A percentile compares a stretch with the other conserved stretches of the same genome.
Conservation (phyloP, 2,329 filamentous ascomycete genomes). For the Zasmidium angulare region DNA sequence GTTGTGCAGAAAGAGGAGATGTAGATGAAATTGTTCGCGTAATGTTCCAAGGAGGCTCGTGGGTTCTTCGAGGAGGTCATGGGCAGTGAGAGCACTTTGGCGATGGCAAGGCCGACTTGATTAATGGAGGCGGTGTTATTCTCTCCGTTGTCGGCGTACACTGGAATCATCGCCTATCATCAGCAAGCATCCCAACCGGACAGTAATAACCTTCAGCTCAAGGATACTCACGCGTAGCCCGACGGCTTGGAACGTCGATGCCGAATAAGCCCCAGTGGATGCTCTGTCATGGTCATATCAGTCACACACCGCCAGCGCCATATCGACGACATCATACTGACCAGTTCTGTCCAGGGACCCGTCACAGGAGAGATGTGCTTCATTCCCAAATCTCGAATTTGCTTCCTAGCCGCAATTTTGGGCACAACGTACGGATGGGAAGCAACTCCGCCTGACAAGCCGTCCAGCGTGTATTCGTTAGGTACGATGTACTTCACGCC, state of each 20-base stretch:
- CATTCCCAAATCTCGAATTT: constrained; percentile 26
- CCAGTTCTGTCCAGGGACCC: constrained; percentile 32
- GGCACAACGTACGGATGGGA: constrained; percentile 12
- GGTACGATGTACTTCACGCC: constrained; percentile 31
- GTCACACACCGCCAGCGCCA: constrained; percentile 40
- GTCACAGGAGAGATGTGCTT: constrained; percentile 10
- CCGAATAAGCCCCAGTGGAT: constrained; percentile 38
- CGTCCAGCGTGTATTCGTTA: constrained; percentile 23
- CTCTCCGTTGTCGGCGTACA: constrained; percentile 36
- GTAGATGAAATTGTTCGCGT: constrained; percentile 37
- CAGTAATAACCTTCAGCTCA: not conserved
- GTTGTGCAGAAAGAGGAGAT: constrained; percentile 38
- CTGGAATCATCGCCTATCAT: not conserved
- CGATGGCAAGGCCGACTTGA: constrained; percentile 35
- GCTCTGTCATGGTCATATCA: too few species aligned
- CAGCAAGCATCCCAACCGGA: not conserved
- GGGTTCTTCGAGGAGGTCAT: constrained; percentile 16
- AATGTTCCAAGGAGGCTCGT: constrained; percentile 37
- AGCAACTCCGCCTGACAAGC: not conserved
- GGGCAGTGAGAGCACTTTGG: constrained; percentile 35
- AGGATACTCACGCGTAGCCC: constrained; percentile 4
- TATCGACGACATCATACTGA: constrained; percentile 13
- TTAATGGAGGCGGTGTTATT: constrained; percentile 37
- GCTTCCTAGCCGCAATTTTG: constrained; percentile 17
- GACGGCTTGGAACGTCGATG: constrained; percentile 21